Conservation (phyloP, 2,329 filamentous ascomycete species). For the Neonectria magnoliae region DNA sequence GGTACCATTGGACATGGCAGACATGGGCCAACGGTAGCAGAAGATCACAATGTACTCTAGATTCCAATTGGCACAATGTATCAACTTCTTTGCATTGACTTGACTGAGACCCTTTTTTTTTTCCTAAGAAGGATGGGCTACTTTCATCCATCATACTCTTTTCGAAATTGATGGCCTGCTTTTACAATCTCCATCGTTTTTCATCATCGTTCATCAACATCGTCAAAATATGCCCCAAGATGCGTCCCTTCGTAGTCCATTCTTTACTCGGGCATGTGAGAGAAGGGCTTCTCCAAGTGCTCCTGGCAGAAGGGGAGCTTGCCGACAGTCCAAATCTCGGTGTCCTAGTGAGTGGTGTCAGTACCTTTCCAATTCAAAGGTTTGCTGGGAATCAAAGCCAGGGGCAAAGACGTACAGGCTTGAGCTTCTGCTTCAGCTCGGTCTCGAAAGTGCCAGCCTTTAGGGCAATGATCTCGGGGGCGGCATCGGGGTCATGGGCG, state of each 20-base stretch:
- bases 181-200: not conserved
- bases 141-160: not conserved
- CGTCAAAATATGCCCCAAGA: not conserved
- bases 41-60: not conserved
- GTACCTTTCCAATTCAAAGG: not conserved
- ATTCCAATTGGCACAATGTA: not conserved
- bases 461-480: conserved; percentile 74
- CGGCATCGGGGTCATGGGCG: conserved; percentile 75
- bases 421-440: conserved; percentile 73
- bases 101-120: not conserved
- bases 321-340: conserved; percentile 75
- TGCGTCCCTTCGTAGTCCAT: not conserved
- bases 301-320: conserved; percentile 78
- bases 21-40: not conserved
- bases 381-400: not conserved
- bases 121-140: not conserved
- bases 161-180: not conserved
- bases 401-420: conserved; percentile 61
- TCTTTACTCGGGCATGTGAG: conserved; percentile 69
- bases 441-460: conserved; percentile 72
- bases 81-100: not conserved
- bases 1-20: not conserved
- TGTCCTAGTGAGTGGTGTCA: conserved; percentile 57
- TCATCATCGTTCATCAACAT: conserved; percentile 18
- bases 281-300: conserved; percentile 69